A percentile compares a stretch with the other conserved stretches of the same genome.
These are phyloP conservation scores for Linum tenue DNA, from an alignment of 345 rosid species.

Conservation along the genomic window DNA sequence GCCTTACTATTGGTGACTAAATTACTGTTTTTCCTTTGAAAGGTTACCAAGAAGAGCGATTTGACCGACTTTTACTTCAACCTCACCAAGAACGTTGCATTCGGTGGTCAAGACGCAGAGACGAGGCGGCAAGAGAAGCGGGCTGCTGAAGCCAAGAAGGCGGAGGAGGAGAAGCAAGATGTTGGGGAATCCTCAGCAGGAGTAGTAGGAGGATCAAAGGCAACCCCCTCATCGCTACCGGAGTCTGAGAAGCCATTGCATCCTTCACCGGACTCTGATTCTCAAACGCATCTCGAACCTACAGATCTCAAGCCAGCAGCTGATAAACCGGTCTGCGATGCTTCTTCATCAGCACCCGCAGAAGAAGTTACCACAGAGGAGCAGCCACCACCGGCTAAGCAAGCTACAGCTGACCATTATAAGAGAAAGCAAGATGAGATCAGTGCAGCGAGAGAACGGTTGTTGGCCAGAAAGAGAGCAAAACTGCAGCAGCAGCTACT, in stretches of 20 bases:
- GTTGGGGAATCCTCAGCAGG: constrained; percentile 19
- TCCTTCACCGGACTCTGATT: constrained; percentile 21
- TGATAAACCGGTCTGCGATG: constrained; percentile 8
- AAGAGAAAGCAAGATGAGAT: constrained; percentile 59
- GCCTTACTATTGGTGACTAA: neutral
- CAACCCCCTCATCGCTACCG: neutral
- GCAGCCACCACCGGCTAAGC: constrained; percentile 27
- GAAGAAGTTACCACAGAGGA: constrained; percentile 20
- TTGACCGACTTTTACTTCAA: constrained; percentile 80
- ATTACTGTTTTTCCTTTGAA: constrained; percentile 1
- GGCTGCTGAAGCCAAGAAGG: constrained; percentile 26
- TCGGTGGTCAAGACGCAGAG: constrained; percentile 43
- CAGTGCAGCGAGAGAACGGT: constrained; percentile 73
- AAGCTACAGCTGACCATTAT: constrained; percentile 40
- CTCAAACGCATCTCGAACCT: constrained; percentile 22
- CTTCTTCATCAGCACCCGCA: constrained; percentile 10
- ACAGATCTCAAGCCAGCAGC: constrained; percentile 20
- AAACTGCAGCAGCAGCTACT: constrained; percentile 25
- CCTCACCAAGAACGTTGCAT: constrained; percentile 72
- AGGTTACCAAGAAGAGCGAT: constrained; percentile 89
- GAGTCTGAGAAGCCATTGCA: constrained; percentile 16
- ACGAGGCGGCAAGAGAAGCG: constrained; percentile 38
- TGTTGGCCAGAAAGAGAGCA: constrained; percentile 64
- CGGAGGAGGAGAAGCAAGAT: constrained; percentile 22
- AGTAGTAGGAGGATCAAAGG: constrained; percentile 4